Percentiles rank a stretch among this genome's conserved stretches.
phyloP scores from a whole-genome alignment of 2,329 filamentous ascomycete genomes.

The Pestalotiopsis sp. region DNA sequence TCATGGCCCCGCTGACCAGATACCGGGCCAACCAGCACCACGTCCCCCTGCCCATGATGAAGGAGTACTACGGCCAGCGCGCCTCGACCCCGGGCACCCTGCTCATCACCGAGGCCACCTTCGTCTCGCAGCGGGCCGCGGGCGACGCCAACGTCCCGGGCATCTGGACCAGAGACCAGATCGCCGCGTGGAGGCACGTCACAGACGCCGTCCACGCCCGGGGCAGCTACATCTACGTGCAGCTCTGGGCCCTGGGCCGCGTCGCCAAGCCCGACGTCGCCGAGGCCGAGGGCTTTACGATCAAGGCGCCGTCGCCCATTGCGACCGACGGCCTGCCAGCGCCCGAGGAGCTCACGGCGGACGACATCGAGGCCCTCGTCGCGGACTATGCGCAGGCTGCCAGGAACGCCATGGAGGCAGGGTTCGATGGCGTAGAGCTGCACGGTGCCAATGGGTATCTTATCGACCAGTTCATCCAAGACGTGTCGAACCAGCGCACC shows the following conservation, averaged over 20 bases:
- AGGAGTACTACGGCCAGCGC: constrained; percentile 31
- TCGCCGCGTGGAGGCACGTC: constrained; percentile 58
- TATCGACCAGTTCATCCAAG: constrained; percentile 57
- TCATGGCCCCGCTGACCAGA: constrained; percentile 54
- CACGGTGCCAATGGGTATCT: constrained; percentile 64
- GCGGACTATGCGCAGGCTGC: constrained; percentile 56
- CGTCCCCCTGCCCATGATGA: constrained; percentile 39
- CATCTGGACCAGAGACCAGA: constrained; percentile 54
- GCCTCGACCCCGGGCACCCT: constrained; percentile 36
- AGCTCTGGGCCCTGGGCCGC: constrained; percentile 63
- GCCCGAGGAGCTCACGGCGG: constrained; percentile 64
- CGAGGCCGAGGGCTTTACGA: constrained; percentile 18
- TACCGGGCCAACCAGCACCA: constrained; percentile 45
- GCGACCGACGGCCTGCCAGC: constrained; percentile 47
- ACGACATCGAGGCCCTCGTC: constrained; percentile 66
- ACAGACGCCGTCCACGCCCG: constrained; percentile 62
- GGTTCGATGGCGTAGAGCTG: constrained; percentile 71
- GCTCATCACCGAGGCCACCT: constrained; percentile 58
- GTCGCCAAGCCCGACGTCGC: constrained; percentile 36
- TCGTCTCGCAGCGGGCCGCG: constrained; percentile 44
- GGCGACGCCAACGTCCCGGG: constrained; percentile 52
- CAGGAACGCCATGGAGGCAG: constrained; percentile 60
- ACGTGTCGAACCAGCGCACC: constrained; percentile 52
- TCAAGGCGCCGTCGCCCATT: constrained; percentile 30
- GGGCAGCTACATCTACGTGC: constrained; percentile 58